Conservation (phyloP, 345 rosid genomes). For the Aquilaria sinensis region DNA sequence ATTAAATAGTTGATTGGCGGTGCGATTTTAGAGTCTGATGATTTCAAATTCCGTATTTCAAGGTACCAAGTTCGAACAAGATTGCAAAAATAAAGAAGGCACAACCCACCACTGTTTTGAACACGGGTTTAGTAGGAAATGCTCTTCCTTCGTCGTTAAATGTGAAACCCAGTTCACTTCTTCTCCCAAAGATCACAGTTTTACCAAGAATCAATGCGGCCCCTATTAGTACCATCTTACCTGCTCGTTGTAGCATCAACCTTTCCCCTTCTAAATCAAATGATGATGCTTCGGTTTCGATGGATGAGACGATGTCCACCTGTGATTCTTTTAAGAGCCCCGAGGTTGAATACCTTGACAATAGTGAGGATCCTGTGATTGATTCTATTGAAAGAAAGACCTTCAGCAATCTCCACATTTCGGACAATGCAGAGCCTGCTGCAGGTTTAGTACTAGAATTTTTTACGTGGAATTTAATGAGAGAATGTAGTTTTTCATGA, state of each 20-base stretch:
- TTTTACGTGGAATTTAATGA: too few species aligned
- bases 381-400: constrained; percentile 70
- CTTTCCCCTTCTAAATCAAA: constrained; percentile 50
- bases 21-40: not conserved
- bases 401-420: constrained; percentile 64
- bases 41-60: constrained; percentile 11
- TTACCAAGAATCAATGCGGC: constrained; percentile 23
- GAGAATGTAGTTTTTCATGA: not conserved
- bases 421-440: constrained; percentile 33
- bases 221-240: constrained; percentile 13
- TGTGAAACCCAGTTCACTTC: constrained; percentile 28
- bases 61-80: constrained; percentile 53
- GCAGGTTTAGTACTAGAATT: constrained; percentile 24
- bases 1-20: not conserved
- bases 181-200: constrained; percentile 26
- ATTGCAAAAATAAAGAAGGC: constrained; percentile 46
- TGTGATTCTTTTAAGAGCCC: constrained; percentile 86
- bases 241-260: constrained; percentile 28
- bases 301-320: constrained; percentile 77
- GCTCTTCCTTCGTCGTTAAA: constrained; percentile 22
- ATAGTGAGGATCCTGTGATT: constrained; percentile 31
- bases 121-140: constrained; percentile 20
- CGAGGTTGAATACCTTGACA: constrained; percentile 72
- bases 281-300: constrained; percentile 48
- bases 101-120: constrained; percentile 23